Conservation (phyloP, 2,329 filamentous ascomycete species). For the Aspergillus fumigatiaffinis region DNA sequence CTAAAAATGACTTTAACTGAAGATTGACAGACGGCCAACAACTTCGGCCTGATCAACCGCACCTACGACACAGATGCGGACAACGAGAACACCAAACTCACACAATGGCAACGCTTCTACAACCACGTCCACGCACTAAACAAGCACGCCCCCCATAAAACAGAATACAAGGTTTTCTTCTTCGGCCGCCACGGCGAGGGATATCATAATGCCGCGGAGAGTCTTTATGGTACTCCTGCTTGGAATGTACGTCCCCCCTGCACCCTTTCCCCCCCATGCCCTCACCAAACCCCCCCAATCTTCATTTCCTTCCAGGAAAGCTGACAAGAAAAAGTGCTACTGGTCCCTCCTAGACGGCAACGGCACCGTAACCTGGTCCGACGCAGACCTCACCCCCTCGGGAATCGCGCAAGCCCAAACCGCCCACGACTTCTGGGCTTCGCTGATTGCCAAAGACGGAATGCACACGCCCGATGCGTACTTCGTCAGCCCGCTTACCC, state of each 20-base stretch:
- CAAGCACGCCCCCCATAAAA: conserved; percentile 31
- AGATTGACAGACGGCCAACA: conserved; percentile 30
- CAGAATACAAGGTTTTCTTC: conserved; percentile 55
- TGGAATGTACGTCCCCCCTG: conserved; percentile 58
- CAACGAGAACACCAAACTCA: conserved; percentile 27
- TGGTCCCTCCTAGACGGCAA: conserved; percentile 57
- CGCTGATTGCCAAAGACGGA: conserved; percentile 38
- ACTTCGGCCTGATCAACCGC: conserved; percentile 49
- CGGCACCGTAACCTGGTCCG: conserved; percentile 51
- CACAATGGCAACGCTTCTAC: conserved; percentile 56
- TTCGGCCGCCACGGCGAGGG: conserved; percentile 59
- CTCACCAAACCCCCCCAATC: too few species aligned
- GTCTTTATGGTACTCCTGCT: conserved; percentile 54
- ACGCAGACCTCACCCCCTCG: conserved; percentile 52
- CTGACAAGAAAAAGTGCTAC: conserved; percentile 51
- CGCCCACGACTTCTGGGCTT: conserved; percentile 47
- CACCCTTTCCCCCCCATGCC: too few species aligned
- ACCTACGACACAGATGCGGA: conserved; percentile 39
- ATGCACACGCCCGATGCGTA: conserved; percentile 54
- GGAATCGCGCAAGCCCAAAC: conserved; percentile 49
- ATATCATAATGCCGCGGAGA: conserved; percentile 57
- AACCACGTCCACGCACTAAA: conserved; percentile 48
- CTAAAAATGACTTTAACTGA: neutral
- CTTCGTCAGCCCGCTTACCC: conserved; percentile 54
- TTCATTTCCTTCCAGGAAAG: neutral